phyloP scores from a whole-genome alignment of 2,329 filamentous ascomycete species.

The Neonectria sp. region DNA sequence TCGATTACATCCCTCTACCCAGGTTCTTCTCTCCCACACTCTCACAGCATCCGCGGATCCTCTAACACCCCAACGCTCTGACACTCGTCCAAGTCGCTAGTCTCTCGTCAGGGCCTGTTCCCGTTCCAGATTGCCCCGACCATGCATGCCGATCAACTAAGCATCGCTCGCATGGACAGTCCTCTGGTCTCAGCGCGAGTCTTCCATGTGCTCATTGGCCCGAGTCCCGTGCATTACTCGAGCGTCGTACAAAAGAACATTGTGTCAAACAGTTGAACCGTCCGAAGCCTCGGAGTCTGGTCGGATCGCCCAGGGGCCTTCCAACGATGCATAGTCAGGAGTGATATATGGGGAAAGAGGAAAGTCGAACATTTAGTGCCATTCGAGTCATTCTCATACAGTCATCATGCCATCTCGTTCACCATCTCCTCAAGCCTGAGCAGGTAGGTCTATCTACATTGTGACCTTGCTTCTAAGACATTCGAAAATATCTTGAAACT shows the following conservation, averaged over 20 bases:
- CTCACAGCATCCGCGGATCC: not conserved
- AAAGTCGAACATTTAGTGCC: not conserved
- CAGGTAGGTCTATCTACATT: not conserved
- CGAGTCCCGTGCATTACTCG: not conserved
- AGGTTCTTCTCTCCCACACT: constrained; percentile 2
- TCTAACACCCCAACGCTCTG: not conserved
- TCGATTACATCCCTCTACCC: constrained; percentile 6
- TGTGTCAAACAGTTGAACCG: not conserved
- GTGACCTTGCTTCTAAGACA: not conserved
- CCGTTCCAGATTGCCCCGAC: constrained; percentile 11
- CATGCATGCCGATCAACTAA: constrained; percentile 2
- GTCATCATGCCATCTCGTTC: not conserved
- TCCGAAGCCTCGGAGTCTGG: not conserved
- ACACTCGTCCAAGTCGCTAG: not conserved
- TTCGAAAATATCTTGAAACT: not conserved
- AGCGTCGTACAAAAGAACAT: not conserved
- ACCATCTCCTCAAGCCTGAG: not conserved
- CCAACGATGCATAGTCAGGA: not conserved
- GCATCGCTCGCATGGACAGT: not conserved
- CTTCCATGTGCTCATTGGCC: not conserved
- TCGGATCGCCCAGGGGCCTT: not conserved
- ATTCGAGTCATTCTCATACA: not conserved
- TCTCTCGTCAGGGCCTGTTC: not conserved
- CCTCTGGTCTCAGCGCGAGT: not conserved
- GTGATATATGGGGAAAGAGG: not conserved